Evolutionary conservation across 2,329 filamentous ascomycete genomes (phyloP), one percentile per base, ranked within the genome.

Genomic region (Chrysoporthe deuterocubensis): DNA sequence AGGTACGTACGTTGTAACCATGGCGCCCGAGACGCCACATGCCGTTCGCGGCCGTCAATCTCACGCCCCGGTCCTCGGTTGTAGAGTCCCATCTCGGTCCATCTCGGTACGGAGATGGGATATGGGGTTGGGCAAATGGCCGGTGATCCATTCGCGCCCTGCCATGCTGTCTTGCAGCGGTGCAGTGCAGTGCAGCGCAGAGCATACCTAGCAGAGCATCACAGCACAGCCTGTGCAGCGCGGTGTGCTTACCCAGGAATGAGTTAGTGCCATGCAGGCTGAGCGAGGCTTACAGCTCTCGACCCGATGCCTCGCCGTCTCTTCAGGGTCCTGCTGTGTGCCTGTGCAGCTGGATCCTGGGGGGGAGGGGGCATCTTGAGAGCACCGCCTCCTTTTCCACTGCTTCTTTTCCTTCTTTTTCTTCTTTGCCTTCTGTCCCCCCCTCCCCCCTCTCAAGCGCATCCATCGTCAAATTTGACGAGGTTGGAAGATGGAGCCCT

Each of bases 51-150:
- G 54, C 32, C 54, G 32, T 40, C 54, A 57, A 57, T 57, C 34
- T 57, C 54, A 16, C 18, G 32, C 14, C 54, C 54, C 16, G 54
- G 54, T 57, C 54, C 54, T 57, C 54, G 54, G 54, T 21, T 57
- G 34, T 9, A 40, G 34, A 7, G 14, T 54, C 50, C 21, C 50
- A 54, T 54, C 50, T 54, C 50, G 50, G 21, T n/a, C 54, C 54
- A 57, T 57, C 54, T 57, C 54, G 54, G 54, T 57, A n/a, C 54
- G 54, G 54, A 57, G 54, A 57, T 57, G 54, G 16, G 32, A 57
- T 26, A 26, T 54, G 50, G 50, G 50, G 50, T 54, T 52, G 21
- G 48, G 48, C 7, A 52, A 52, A 52, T 52, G 21, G 21, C 8
- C 18, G 52, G 13, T 32, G 6, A n/a, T 57, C 14, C 9, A 57